phyloP scores from a whole-genome alignment of 352 stramenopile species.

The Phytopythium sindhum region DNA sequence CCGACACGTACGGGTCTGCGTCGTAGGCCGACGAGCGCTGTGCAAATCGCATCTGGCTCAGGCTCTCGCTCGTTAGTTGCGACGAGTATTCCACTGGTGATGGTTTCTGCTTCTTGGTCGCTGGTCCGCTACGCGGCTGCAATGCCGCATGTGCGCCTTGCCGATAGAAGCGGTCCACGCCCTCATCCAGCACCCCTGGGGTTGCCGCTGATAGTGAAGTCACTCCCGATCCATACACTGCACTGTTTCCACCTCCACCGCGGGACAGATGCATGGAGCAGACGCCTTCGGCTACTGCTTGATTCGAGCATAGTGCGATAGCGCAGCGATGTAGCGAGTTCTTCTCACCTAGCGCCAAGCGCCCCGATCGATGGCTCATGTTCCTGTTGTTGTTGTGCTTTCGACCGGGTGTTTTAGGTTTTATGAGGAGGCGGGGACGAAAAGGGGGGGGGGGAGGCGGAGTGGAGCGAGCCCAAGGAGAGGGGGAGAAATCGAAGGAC shows the following conservation, averaged over 20 bases:
- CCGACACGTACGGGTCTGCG: conserved; percentile 55
- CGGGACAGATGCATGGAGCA: conserved; percentile 74
- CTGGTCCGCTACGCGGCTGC: conserved; percentile 39
- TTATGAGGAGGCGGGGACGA: no score
- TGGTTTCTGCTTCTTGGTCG: conserved; percentile 61
- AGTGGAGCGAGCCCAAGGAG: no score
- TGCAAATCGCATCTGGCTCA: conserved; percentile 57
- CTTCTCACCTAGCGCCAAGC: conserved; percentile 16
- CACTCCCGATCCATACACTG: no score
- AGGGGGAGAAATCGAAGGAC: conserved; percentile 1
- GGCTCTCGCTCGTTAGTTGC: conserved; percentile 51
- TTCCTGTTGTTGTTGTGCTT: background rate
- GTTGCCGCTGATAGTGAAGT: conserved; percentile 19
- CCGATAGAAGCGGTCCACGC: conserved; percentile 56
- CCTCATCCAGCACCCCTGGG: conserved; percentile 14
- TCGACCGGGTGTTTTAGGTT: background rate
- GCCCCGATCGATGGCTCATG: conserved; percentile 10
- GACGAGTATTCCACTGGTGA: conserved; percentile 29
- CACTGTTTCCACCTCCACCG: conserved; percentile 8
- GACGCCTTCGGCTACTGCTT: conserved; percentile 68
- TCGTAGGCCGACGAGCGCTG: conserved; percentile 50
- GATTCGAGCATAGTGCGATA: conserved; percentile 75
- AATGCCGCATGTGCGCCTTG: conserved; percentile 45
- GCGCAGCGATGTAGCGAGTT: conserved; percentile 75
- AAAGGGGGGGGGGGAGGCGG: background rate